phyloP scores from a whole-genome alignment of 2,329 filamentous ascomycete species.

The Colletotrichum sp. region DNA sequence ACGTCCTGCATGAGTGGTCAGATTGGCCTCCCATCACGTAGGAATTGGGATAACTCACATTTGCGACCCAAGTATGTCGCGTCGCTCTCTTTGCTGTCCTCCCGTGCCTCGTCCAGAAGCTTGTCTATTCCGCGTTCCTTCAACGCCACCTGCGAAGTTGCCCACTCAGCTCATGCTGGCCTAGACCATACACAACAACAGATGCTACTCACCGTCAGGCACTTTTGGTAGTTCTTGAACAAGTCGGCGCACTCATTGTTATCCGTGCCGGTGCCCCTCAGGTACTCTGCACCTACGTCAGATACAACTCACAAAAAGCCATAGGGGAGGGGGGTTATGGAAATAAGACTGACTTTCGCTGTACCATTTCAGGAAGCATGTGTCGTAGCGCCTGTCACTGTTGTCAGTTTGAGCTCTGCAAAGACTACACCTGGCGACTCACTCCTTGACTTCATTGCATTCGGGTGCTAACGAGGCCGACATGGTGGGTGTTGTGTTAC shows the following conservation, averaged over 20 bases:
- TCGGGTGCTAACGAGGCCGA: slow-evolving; percentile 93
- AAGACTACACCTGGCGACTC: slow-evolving; percentile 35
- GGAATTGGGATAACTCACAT: slow-evolving; percentile 32
- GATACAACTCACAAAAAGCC: neutral
- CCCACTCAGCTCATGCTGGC: neutral
- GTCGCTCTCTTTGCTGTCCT: slow-evolving; percentile 89
- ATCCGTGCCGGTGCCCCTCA: slow-evolving; percentile 80
- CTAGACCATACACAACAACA: neutral
- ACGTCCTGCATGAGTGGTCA: slow-evolving; percentile 7
- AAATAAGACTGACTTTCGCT: slow-evolving; percentile 79
- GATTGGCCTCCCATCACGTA: neutral
- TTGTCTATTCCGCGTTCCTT: slow-evolving; percentile 92
- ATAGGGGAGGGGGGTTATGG: neutral
- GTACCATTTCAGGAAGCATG: slow-evolving; percentile 99
- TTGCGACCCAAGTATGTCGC: slow-evolving; percentile 50
- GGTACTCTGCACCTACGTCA: slow-evolving; percentile 70
- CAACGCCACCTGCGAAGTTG: slow-evolving; percentile 70
- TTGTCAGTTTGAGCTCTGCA: slow-evolving; percentile 7
- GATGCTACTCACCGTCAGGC: slow-evolving; percentile 68
- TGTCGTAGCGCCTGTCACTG: slow-evolving; percentile 80
- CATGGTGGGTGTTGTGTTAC: slow-evolving; percentile 57
- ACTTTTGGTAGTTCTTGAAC: slow-evolving; percentile 89
- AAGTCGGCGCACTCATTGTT: slow-evolving; percentile 85
- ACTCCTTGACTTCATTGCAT: slow-evolving; percentile 97
- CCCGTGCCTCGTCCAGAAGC: slow-evolving; percentile 88